Conservation (phyloP, 2,329 filamentous ascomycete genomes). For the Metarhizium album region DNA sequence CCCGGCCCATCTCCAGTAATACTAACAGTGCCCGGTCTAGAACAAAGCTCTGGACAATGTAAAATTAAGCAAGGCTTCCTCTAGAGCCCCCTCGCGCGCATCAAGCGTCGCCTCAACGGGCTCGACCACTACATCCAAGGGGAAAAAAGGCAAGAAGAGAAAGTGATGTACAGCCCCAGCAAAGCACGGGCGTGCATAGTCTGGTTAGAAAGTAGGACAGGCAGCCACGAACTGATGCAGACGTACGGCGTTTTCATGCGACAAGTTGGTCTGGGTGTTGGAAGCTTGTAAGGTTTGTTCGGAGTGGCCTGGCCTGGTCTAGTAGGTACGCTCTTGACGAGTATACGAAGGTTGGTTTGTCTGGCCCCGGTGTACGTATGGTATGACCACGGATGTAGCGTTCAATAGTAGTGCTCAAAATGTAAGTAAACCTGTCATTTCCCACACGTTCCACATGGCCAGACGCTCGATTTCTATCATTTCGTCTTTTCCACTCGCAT, state of each 20-base stretch:
- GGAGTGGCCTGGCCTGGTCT: background rate
- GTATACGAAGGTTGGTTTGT: too few species aligned
- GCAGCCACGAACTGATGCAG: background rate
- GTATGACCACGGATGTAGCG: too few species aligned
- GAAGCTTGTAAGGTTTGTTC: background rate
- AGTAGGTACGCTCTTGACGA: background rate
- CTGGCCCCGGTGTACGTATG: too few species aligned
- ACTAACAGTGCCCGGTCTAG: slow-evolving; percentile 35
- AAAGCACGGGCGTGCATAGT: background rate
- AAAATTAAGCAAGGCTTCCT: slow-evolving; percentile 70
- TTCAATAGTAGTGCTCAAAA: too few species aligned
- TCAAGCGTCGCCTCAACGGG: slow-evolving; percentile 75
- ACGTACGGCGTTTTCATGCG: slow-evolving; percentile 10
- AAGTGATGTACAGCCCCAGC: slow-evolving; percentile 12
- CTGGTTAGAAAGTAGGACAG: background rate
- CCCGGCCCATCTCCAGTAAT: slow-evolving; percentile 2
- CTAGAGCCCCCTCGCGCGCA: slow-evolving; percentile 69
- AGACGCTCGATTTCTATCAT: background rate
- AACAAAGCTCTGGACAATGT: slow-evolving; percentile 89
- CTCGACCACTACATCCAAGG: slow-evolving; percentile 41
- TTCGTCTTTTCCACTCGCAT: background rate
- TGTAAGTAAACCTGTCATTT: too few species aligned
- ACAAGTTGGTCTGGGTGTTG: background rate
- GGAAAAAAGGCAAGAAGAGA: slow-evolving; percentile 25
- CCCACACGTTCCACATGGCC: too few species aligned